A percentile compares a stretch with the other conserved stretches of the same genome.
phyloP scores from a whole-genome alignment of 202 grass and related monocot species.

The Sporobolus alterniflorus region DNA sequence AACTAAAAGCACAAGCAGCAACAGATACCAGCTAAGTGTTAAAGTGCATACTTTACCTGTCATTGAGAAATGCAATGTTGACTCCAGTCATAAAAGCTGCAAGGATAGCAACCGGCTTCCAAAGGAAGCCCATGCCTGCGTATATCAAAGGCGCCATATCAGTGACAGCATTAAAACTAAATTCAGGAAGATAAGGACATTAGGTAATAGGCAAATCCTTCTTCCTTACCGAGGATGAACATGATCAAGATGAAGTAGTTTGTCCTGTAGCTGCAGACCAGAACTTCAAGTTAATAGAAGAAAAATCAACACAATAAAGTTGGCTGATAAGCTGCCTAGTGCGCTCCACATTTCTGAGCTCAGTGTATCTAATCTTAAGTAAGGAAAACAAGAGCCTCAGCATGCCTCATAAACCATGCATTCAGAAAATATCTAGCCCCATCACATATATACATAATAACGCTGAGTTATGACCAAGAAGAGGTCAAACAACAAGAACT shows the following conservation, averaged over 20 bases:
- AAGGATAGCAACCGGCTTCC: slow-evolving; percentile 82
- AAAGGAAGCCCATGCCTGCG: slow-evolving; percentile 81
- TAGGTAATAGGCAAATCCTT: neutral
- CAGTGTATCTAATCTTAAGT: neutral
- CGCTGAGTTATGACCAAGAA: neutral
- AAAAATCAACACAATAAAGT: neutral
- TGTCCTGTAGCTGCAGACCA: slow-evolving; percentile 86
- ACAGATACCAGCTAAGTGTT: neutral
- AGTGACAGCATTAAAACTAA: slow-evolving; percentile 11
- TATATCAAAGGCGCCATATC: slow-evolving; percentile 31
- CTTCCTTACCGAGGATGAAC: slow-evolving; percentile 85
- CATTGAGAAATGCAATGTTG: slow-evolving; percentile 93
- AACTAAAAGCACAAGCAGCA: neutral
- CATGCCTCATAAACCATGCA: neutral
- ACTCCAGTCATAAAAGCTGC: slow-evolving; percentile 88
- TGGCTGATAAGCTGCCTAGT: neutral
- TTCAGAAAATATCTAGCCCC: neutral
- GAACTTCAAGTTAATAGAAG: neutral
- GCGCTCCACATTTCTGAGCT: neutral
- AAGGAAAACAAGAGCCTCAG: neutral
- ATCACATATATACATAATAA: neutral
- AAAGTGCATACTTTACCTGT: slow-evolving; percentile 67
- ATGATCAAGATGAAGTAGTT: slow-evolving; percentile 96
- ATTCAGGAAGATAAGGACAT: neutral
- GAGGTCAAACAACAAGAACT: neutral